Percentiles rank a stretch among this genome's conserved stretches.
These are phyloP conservation scores for Chloranthus sessilifolius DNA, from an alignment of 164 flowering plant genomes.

Conservation along the genomic window DNA sequence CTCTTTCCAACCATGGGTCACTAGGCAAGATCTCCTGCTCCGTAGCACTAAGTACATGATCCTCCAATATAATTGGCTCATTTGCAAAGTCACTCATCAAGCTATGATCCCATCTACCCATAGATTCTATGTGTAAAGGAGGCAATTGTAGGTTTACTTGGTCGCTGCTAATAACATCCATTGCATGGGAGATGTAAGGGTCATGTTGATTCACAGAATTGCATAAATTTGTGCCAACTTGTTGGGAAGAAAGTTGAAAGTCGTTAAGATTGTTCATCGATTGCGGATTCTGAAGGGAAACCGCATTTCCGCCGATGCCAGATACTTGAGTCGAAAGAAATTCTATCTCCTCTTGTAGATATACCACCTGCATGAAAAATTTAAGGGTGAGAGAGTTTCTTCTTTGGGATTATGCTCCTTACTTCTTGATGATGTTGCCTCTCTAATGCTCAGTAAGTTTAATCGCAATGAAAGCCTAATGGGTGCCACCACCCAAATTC, in stretches of 20 bases:
- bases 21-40: slow-evolving; percentile 13
- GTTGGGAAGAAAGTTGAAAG: slow-evolving; percentile 15
- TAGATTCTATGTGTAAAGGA: slow-evolving; percentile 10
- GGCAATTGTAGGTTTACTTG: slow-evolving; percentile 15
- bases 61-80: slow-evolving; percentile 9
- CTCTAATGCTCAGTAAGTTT: neutral
- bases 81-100: slow-evolving; percentile 4
- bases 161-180: too few species aligned
- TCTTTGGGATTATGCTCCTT: neutral
- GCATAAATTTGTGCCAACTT: slow-evolving; percentile 12
- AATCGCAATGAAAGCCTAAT: neutral
- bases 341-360: slow-evolving; percentile 56
- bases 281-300: slow-evolving; percentile 9
- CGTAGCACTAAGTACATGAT: slow-evolving; percentile 8
- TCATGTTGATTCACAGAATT: slow-evolving; percentile 12
- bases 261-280: neutral
- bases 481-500: too few species aligned
- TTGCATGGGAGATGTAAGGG: slow-evolving; percentile 3
- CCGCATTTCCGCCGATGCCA: slow-evolving; percentile 6
- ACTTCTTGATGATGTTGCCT: neutral
- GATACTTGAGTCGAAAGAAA: slow-evolving; percentile 36
- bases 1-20: slow-evolving; percentile 7
- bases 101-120: slow-evolving; percentile 12
- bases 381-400: neutral
- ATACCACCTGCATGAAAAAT: slow-evolving; percentile 42